Evolutionary conservation across 352 stramenopile genomes (phyloP), one percentile per base, ranked within the genome.

Genomic region (Pythium aristosporum): DNA sequence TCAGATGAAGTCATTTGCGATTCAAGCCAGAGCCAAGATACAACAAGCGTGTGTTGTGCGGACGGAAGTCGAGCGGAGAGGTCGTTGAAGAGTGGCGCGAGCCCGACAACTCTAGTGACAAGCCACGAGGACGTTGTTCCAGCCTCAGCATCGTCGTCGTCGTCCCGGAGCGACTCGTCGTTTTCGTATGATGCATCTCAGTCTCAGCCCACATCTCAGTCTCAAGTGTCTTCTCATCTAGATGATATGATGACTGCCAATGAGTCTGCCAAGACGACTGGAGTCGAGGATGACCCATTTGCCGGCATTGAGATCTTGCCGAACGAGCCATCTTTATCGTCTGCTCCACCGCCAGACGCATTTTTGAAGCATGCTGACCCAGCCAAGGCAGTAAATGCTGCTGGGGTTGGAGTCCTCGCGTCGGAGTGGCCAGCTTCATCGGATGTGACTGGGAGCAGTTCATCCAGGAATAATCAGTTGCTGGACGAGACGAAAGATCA

Each of bases 121-220:
- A 23, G 30, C 15, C 13, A 47, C 16, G 25, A 57, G 3, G 42
- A 61, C 20, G 18, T 61, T 15, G 41, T 61, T 42, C 18, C 44
- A 39, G 57, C 46, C 8, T 54, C 30, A 18, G 39, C 39, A n/a
- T 57, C 51, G n/a, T 68, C 61, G 12, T 68, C 61, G 11, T 68
- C 61, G 28, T 25, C 37, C 13, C 25, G 25, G 16, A 66, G 59
- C 21, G 59, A 66, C 1, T 20, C 21, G 2, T 53, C 23, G 2
- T 37, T 49, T 34, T 53, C 39, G 16, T 62, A 58, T 20, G 61
- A 62, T 18, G 51, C 61, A 16, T 69, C 63, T 25, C 63, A 64
- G 42, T 69, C 63, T 13, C 63, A 69, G 32, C 41, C 21, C 16
- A 41, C 47, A 13, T 44, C 36, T 2, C 34, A 46, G 23, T 64